Percentiles rank a stretch among this genome's conserved stretches.
These are phyloP conservation scores for Pterothamnion heteromorphum DNA, from an alignment of 31 red algal genomes.

Conservation along the genomic window DNA sequence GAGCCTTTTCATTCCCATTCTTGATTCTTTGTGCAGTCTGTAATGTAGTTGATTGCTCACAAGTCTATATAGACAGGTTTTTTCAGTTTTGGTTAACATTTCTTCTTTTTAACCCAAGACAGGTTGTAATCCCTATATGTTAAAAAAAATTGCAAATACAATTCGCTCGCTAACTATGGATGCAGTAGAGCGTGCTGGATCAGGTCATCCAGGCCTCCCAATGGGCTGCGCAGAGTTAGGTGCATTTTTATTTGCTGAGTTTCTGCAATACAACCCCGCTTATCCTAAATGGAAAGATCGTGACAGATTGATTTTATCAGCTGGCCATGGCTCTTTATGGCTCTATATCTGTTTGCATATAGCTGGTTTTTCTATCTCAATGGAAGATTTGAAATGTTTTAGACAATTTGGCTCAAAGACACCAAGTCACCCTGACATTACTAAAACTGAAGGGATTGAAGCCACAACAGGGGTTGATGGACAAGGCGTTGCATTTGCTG, in stretches of 20 bases:
- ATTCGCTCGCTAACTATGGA: conserved; percentile 89
- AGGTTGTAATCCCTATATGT: too few relatives aligned
- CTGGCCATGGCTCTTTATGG: conserved; percentile 95
- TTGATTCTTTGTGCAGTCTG: too few relatives aligned
- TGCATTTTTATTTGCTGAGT: conserved; percentile 72
- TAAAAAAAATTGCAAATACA: too few relatives aligned
- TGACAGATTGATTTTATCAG: conserved; percentile 90
- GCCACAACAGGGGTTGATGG: conserved; percentile 88
- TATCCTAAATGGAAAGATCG: conserved; percentile 81
- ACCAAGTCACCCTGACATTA: conserved; percentile 89
- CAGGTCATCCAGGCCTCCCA: conserved; percentile 84
- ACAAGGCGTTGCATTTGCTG: conserved; percentile 86
- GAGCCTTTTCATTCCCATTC: too few relatives aligned
- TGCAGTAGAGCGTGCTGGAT: conserved; percentile 82
- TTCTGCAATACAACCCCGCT: conserved; percentile 86
- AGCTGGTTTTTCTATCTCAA: conserved; percentile 73
- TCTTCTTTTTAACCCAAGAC: too few relatives aligned
- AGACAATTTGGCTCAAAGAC: conserved; percentile 69
- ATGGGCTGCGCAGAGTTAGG: conserved; percentile 86
- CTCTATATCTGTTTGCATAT: conserved; percentile 79
- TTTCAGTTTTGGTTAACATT: too few relatives aligned
- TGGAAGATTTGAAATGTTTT: conserved; percentile 93
- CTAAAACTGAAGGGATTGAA: conserved; percentile 75
- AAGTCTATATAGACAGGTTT: too few relatives aligned
- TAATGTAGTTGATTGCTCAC: too few relatives aligned